These are phyloP conservation scores for Clonostachys sp. DNA, from an alignment of 2,329 filamentous ascomycete genomes.

Conservation along the genomic window DNA sequence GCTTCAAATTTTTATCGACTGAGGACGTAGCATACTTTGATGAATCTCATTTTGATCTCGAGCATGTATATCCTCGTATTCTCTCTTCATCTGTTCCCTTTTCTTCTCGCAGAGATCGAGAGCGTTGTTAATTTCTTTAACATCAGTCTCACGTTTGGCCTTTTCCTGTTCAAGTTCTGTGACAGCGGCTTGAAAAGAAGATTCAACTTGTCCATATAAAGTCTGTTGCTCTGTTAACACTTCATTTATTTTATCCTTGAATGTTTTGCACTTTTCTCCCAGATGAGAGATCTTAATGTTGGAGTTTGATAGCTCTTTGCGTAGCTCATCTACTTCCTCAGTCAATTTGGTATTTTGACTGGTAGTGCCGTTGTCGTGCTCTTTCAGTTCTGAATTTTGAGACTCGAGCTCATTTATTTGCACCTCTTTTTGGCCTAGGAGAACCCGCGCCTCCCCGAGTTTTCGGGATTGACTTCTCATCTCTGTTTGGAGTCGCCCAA, in stretches of 20 bases:
- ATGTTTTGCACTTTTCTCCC: slow-evolving; percentile 25
- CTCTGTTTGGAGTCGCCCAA: slow-evolving; percentile 15
- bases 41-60: too few relatives aligned
- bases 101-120: too few relatives aligned
- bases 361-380: slow-evolving; percentile 13
- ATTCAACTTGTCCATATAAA: slow-evolving; percentile 21
- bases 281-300: slow-evolving; percentile 10
- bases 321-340: slow-evolving; percentile 17
- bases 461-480: slow-evolving; percentile 10
- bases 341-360: slow-evolving; percentile 15
- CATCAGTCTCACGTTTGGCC: too few relatives aligned
- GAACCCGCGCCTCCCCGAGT: slow-evolving; percentile 9
- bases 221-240: slow-evolving; percentile 40
- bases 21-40: too few relatives aligned
- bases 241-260: slow-evolving; percentile 34
- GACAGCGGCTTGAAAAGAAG: not conserved
- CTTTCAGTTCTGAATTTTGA: slow-evolving; percentile 1
- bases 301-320: slow-evolving; percentile 13
- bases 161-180: not conserved
- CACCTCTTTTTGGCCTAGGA: slow-evolving; percentile 12
- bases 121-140: too few relatives aligned
- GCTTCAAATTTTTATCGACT: too few relatives aligned
- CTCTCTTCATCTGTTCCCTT: too few relatives aligned
- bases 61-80: too few relatives aligned
- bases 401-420: slow-evolving; percentile 9